Conservation (phyloP, 1,284 basidiomycete genomes). For the Filobasidium uniguttulatum region DNA sequence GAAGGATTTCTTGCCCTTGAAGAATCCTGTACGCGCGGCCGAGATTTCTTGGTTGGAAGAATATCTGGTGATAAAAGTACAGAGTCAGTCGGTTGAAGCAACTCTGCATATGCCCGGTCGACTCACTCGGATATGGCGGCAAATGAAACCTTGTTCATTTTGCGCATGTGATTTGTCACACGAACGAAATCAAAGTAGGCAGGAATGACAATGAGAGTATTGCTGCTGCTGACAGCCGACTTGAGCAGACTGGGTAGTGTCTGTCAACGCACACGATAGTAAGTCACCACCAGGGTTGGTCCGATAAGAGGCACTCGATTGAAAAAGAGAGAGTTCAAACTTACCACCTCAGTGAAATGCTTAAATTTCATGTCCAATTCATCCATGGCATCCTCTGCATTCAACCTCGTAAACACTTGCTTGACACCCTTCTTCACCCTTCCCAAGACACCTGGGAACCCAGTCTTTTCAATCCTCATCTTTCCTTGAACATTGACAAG, state of each 20-base stretch:
- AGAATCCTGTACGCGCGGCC: conserved; percentile 82
- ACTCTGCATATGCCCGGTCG: background rate
- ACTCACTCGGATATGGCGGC: conserved; percentile 75
- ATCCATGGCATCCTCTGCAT: conserved; percentile 47
- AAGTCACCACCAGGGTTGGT: background rate
- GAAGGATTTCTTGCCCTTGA: conserved; percentile 72
- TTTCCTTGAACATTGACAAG: conserved; percentile 79
- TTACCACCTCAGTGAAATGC: conserved; percentile 70
- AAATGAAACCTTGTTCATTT: conserved; percentile 54
- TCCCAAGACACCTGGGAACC: conserved; percentile 49
- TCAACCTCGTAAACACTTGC: conserved; percentile 44
- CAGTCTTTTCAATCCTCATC: conserved; percentile 47
- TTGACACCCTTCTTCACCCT: conserved; percentile 65
- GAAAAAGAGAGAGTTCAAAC: conserved; percentile 13
- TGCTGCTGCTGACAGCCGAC: conserved; percentile 78
- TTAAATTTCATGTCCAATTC: conserved; percentile 78
- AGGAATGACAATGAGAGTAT: conserved; percentile 79
- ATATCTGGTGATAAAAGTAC: conserved; percentile 47
- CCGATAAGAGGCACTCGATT: background rate
- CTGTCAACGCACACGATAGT: conserved; percentile 34
- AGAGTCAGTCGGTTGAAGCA: background rate
- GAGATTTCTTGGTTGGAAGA: conserved; percentile 86
- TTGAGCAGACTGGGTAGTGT: conserved; percentile 66
- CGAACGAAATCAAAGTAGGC: conserved; percentile 96
- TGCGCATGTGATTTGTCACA: conserved; percentile 72